These are phyloP conservation scores for Umbilicus rupestris DNA, from an alignment of 164 flowering plant species.

Conservation along the genomic window DNA sequence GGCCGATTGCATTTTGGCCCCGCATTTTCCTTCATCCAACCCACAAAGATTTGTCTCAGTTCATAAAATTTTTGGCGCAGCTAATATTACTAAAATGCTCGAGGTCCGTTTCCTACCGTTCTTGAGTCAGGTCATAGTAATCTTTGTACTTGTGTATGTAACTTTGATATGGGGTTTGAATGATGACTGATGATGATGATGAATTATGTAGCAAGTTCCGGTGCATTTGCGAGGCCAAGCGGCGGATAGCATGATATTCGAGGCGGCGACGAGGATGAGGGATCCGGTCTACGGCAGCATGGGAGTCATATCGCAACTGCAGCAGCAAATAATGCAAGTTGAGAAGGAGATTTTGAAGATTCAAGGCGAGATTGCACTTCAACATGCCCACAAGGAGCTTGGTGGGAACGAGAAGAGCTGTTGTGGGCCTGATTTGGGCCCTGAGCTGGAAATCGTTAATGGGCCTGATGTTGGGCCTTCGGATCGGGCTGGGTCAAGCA, in stretches of 20 bases:
- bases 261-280: background rate
- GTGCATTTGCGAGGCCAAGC: background rate
- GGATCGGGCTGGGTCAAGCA: too few relatives aligned
- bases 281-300: background rate
- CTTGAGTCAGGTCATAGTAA: too few relatives aligned
- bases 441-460: too few relatives aligned
- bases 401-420: too few relatives aligned
- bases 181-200: too few relatives aligned
- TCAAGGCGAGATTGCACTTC: background rate
- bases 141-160: too few relatives aligned
- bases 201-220: background rate
- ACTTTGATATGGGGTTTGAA: too few relatives aligned
- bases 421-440: too few relatives aligned
- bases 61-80: slow-evolving; percentile 42
- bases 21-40: slow-evolving; percentile 37
- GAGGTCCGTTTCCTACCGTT: slow-evolving; percentile 18
- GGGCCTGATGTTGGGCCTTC: too few relatives aligned
- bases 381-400: background rate
- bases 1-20: slow-evolving; percentile 40
- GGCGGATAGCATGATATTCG: background rate
- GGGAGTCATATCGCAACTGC: background rate
- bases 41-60: slow-evolving; percentile 31
- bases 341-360: background rate
- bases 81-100: slow-evolving; percentile 33
- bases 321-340: background rate